These are phyloP conservation scores for Hydrangea macrophylla DNA, from an alignment of 148 eudicot species.

Conservation along the genomic window DNA sequence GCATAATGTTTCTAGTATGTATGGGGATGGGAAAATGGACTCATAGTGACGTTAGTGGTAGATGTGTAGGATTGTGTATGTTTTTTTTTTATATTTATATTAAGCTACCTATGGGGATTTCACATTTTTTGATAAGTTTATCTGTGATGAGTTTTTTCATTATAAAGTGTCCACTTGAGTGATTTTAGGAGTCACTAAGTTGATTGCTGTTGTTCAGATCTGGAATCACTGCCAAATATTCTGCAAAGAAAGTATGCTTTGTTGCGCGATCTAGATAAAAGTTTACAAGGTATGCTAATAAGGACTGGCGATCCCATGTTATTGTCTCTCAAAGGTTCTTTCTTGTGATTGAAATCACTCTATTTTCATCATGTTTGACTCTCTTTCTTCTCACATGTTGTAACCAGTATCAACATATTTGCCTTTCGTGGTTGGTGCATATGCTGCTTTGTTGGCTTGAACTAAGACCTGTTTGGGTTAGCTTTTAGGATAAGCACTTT, in stretches of 20 bases:
- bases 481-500: no score
- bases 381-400: background rate
- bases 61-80: background rate
- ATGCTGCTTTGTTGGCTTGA: no score
- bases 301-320: slow-evolving; percentile 9
- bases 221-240: slow-evolving; percentile 77
- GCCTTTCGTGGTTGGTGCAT: background rate
- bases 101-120: background rate
- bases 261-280: slow-evolving; percentile 81
- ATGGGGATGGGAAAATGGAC: no score
- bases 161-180: background rate
- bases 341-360: background rate
- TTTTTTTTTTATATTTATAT: background rate
- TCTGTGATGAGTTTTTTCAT: background rate
- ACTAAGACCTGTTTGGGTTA: no score
- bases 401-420: background rate
- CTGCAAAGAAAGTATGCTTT: slow-evolving; percentile 80
- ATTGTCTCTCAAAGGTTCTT: background rate
- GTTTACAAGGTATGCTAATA: slow-evolving; percentile 63
- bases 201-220: slow-evolving; percentile 37
- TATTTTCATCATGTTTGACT: background rate
- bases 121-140: background rate
- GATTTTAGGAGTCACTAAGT: background rate
- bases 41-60: background rate
- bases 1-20: no score